Evolutionary conservation across 768 basidiomycete species (phyloP), one percentile per base, ranked within the genome.

Genomic region (Chiua virens): DNA sequence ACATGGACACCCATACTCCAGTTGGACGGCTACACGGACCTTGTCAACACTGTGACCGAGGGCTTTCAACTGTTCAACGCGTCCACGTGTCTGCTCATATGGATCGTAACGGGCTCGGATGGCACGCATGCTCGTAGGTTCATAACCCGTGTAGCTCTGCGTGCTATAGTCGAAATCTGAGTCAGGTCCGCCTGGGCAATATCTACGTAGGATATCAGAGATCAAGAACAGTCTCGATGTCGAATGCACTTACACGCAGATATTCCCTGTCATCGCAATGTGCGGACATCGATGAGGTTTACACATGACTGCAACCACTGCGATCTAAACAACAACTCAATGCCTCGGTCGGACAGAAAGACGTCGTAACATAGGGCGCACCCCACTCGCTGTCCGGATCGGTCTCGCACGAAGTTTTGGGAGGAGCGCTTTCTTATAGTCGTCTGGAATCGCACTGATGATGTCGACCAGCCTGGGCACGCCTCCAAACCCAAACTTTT

Each of bases 111-210:
- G 82, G 3, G 96, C 97, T 32, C 97, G 86, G 48, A 99, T 99
- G 1, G 97, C 97, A 52, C 97, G 86, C 97, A 99, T 99, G 49
- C 93, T 96, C 20, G 97, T 99, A 2, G 97, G 97, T 69, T 98
- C 89, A 61, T 93, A 94, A 3, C 92, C 92, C 21, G 92, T 95
- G 61, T 92, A 92, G 63, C 90, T 92, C 69, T 96, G 97, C 8
- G 97, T 99, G 58, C 95, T 98, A 65, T 99, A 99, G 67, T 99
- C 97, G 58, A 99, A 99, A 71, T 99, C 97, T 1, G 97, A 98
- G 70, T 99, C 97, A 5, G 97, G 97, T 17, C 97, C 97, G 50
- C 97, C 97, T 5, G 97, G 97, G 66, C 97, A 99, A 68, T 98
- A 98, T 34, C 92, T 94, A 55, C 28, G 4, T 13, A 13, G 4